Base-by-base conservation (phyloP, 331 rosid genomes). In the Telfairia occidentalis region DNA sequence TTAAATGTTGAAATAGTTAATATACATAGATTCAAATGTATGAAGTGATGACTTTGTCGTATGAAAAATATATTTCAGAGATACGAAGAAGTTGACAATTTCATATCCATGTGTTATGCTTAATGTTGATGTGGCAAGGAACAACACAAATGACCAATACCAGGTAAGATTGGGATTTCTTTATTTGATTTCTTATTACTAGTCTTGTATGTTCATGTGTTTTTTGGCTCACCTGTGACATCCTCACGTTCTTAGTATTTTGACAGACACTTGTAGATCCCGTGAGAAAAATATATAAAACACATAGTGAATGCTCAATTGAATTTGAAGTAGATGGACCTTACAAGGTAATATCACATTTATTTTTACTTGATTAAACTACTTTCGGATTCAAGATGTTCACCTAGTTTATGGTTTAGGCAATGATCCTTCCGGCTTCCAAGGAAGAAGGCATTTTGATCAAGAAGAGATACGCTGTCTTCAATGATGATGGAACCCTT, bases 261-360 rank as follows among this genome's bases (percentile, higher is more conserved):
- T 81, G 75, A 49, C 92, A 94, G 98, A 90, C 92, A 15, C 96
- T 94, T 74, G 76, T 84, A 45, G 92, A 91, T 86, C 85, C 90
- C 29, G 55, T 77, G 35, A 79, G 79, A 77, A 94, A 90, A 86
- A 81, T 84, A 67, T 94, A 94, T 81, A 64, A 89, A 76, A 88
- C 92, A 79, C 96, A 79, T 55, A 94, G 98, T 80, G 98, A 94
- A 84, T 94, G 98, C 84, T 94, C 97, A 45, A 94, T 94, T 86
- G 98, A 94, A 83, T 94, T 94, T 82, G 98, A 94, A 87, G 97
- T 94, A 84, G 98, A 94, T 83, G 98, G 98, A 66, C 98, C 98
- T n/a, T 94, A 94, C 89, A 94, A 94, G 97, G 98, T 94, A 82
- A 83, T 78, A 32, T 73, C 30, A 28, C 29, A 59, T 58, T 21